Conservation (phyloP, 306 rosid species). For the Corylus heterophylla region DNA sequence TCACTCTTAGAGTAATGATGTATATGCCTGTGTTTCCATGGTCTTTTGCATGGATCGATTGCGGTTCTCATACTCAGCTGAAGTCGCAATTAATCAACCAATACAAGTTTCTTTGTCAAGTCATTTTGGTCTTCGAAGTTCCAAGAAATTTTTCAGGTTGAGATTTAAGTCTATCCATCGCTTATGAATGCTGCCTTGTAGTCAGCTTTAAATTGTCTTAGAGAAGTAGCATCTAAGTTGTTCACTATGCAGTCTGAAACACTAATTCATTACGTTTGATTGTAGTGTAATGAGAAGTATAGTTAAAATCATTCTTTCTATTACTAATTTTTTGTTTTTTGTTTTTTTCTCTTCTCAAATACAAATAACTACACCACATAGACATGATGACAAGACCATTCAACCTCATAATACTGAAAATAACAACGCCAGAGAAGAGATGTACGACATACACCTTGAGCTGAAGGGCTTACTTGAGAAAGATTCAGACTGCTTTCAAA, state of each 20-base stretch:
- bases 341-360: neutral
- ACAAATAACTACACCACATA: neutral
- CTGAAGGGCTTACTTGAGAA: neutral
- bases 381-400: neutral
- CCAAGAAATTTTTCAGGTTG: neutral
- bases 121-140: neutral
- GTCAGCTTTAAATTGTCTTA: no score
- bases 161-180: neutral
- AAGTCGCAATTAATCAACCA: neutral
- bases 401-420: neutral
- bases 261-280: no score
- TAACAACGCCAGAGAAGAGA: neutral
- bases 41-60: neutral
- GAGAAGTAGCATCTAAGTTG: no score
- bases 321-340: neutral
- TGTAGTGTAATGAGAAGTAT: neutral
- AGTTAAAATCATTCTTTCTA: neutral
- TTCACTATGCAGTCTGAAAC: no score
- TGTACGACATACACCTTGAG: neutral
- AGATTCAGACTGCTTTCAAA: neutral
- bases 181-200: neutral
- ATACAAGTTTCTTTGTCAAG: neutral
- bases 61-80: neutral
- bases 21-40: neutral
- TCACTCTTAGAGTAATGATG: neutral